These are phyloP conservation scores for Chenopodium berlandieri DNA, from an alignment of 148 eudicot genomes.

Conservation along the genomic window DNA sequence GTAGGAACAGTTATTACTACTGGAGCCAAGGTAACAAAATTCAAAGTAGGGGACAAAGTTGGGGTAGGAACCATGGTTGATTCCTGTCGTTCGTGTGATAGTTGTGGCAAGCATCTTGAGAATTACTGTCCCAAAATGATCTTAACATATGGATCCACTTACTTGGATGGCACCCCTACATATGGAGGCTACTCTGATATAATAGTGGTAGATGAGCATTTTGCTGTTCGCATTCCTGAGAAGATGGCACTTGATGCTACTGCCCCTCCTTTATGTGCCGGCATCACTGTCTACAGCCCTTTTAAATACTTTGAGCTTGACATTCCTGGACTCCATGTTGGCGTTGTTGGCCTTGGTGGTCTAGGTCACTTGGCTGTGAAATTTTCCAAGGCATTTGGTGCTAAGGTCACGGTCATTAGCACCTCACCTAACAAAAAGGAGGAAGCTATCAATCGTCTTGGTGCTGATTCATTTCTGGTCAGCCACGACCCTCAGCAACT, in stretches of 20 bases:
- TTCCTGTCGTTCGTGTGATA: neutral
- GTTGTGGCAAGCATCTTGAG: neutral
- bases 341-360: constrained; percentile 19
- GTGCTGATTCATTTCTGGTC: no score
- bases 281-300: constrained; percentile 31
- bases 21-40: neutral
- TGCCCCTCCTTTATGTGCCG: constrained; percentile 35
- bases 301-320: constrained; percentile 25
- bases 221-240: constrained; percentile 21
- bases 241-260: constrained; percentile 24
- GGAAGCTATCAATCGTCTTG: no score
- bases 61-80: neutral
- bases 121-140: neutral
- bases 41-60: neutral
- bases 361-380: no score
- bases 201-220: constrained; percentile 32
- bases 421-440: no score
- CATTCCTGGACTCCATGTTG: constrained; percentile 25
- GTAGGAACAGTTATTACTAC: neutral
- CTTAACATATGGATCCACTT: neutral
- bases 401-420: no score
- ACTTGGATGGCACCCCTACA: constrained; percentile 7
- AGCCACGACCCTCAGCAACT: no score
- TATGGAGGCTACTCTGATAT: constrained; percentile 36
- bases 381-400: no score